Base-by-base conservation (phyloP, 2,329 filamentous ascomycete genomes). In the Arthroderma sp. region DNA sequence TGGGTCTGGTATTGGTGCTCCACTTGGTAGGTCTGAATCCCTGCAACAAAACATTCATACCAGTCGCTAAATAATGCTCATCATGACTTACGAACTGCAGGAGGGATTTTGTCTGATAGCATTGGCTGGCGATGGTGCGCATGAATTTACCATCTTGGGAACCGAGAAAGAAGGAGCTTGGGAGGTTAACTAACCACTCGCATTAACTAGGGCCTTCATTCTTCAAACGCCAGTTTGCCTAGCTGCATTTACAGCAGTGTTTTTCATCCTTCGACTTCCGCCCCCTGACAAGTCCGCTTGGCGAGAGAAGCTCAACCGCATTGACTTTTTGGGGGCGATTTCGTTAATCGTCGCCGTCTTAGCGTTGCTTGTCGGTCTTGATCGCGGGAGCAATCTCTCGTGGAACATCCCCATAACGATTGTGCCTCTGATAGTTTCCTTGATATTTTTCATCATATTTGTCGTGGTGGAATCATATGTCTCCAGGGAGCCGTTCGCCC, bases 171-270 rank as follows among this genome's bases (percentile, higher is more conserved):
- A 3, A 22, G 15, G 3, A 22, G 15, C 15, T 22, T 22, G 15
- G 15, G 15, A 22, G 15, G 15, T 22, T 22, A 22, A 22, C 15
- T 22, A 22, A 22, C 15, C 15, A 22, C 15, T 22, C 15, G 15
- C 15, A 22, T 22, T 22, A 22, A 22, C 15, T 9, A 34, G 32
- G 32, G 8, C 32, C 15, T 83, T 82, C 47, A 54, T 79, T 3
- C 62, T 78, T 1, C 79, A 82, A 53, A 73, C 79, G 0, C 78
- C 78, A 0, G 56, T 81, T 0, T 78, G 75, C 0, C 48, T 70
- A 1, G 52, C 73, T n/a, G 77, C 76, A 0, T 63, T 80, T 1
- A 34, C 70, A 0, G 61, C 76, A 7, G 77, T 76, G 0, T 67
- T 66, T 31, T 50, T 75, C 1, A 74, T 77, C 1, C 64, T 81